These are phyloP conservation scores for Periconia sp. DNA, from an alignment of 2,329 filamentous ascomycete species.

Conservation along the genomic window DNA sequence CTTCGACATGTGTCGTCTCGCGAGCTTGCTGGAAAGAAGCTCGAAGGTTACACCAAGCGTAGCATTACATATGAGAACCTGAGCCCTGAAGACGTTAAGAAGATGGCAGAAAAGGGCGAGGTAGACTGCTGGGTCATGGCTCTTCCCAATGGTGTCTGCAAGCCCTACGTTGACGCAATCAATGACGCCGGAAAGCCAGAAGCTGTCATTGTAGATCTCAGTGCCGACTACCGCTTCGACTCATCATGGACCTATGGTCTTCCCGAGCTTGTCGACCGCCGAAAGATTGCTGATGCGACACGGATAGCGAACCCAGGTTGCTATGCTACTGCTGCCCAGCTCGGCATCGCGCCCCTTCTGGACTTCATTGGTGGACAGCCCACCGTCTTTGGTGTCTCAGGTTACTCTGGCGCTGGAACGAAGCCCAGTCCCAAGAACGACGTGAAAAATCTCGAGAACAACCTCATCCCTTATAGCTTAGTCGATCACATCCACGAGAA, in stretches of 20 bases:
- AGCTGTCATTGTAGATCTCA: slow-evolving; percentile 88
- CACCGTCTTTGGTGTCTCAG: slow-evolving; percentile 87
- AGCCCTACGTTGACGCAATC: slow-evolving; percentile 90
- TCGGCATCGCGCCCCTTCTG: slow-evolving; percentile 84
- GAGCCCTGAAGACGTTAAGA: slow-evolving; percentile 80
- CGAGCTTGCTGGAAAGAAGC: slow-evolving; percentile 84
- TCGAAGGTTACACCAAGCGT: slow-evolving; percentile 89
- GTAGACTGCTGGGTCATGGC: slow-evolving; percentile 99
- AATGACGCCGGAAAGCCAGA: slow-evolving; percentile 68
- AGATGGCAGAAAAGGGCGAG: slow-evolving; percentile 81
- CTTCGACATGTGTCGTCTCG: slow-evolving; percentile 91
- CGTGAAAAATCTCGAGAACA: slow-evolving; percentile 79
- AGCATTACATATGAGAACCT: slow-evolving; percentile 93
- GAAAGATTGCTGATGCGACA: slow-evolving; percentile 76
- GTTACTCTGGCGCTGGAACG: slow-evolving; percentile 93
- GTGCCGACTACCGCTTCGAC: slow-evolving; percentile 96
- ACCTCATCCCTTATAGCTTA: slow-evolving; percentile 88
- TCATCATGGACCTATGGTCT: slow-evolving; percentile 86
- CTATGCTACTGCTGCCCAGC: slow-evolving; percentile 91
- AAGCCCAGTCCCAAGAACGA: slow-evolving; percentile 96
- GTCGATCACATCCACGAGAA: slow-evolving; percentile 95
- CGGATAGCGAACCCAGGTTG: slow-evolving; percentile 94
- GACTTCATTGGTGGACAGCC: slow-evolving; percentile 79
- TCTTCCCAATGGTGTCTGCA: slow-evolving; percentile 91
- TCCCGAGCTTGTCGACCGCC: slow-evolving; percentile 80